These are phyloP conservation scores for Syzygium aromaticum DNA, from an alignment of 345 rosid species.

Conservation along the genomic window DNA sequence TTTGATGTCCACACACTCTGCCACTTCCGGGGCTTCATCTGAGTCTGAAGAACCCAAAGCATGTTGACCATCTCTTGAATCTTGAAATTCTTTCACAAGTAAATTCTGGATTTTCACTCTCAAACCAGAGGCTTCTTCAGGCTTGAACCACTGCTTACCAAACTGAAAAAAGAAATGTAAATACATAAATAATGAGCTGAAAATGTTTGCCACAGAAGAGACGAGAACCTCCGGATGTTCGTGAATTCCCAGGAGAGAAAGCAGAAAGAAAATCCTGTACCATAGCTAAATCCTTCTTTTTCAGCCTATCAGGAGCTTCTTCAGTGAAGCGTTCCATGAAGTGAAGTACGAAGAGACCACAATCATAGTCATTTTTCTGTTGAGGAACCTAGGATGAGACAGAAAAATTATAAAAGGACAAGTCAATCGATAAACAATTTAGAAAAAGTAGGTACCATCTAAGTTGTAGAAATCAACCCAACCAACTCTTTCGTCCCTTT, in stretches of 20 bases:
- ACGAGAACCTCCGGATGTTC: background rate
- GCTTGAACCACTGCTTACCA: constrained; percentile 79
- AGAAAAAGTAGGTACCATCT: background rate
- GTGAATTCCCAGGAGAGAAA: background rate
- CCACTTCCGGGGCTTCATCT: background rate
- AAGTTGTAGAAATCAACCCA: background rate
- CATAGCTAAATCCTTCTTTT: constrained; percentile 66
- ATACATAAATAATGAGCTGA: background rate
- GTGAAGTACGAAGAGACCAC: constrained; percentile 86
- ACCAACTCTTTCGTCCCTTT: background rate
- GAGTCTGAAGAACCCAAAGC: background rate
- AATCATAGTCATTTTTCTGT: constrained; percentile 85
- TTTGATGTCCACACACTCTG: background rate
- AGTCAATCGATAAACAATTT: background rate
- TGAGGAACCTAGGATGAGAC: constrained; percentile 71
- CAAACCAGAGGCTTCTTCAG: constrained; percentile 77
- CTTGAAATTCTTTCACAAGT: constrained; percentile 42
- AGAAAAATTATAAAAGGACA: background rate
- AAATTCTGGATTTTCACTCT: constrained; percentile 50
- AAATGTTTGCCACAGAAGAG: background rate
- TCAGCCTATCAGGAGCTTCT: constrained; percentile 78
- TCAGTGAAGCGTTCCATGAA: constrained; percentile 80
- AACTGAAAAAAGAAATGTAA: constrained; percentile 35
- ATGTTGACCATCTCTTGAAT: constrained; percentile 1
- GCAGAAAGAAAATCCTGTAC: constrained; percentile 17